Evolutionary conservation across 2,329 filamentous ascomycete genomes (phyloP).

Genomic region (Penicillium hordei): DNA sequence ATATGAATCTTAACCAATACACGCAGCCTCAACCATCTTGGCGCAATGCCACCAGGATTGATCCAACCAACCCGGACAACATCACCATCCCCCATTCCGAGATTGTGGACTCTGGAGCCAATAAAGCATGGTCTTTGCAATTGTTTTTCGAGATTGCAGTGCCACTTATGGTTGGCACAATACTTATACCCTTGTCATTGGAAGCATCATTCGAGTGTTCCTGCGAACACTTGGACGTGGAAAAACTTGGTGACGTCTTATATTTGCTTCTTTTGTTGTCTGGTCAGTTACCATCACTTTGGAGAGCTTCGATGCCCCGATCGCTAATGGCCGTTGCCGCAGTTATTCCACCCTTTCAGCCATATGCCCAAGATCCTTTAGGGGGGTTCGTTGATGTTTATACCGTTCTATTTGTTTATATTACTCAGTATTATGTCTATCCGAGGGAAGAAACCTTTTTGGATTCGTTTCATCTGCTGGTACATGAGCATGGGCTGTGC

Average conservation of each 20-base stretch:
- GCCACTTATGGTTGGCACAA: not conserved
- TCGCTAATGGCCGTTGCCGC: not conserved
- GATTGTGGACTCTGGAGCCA: not conserved
- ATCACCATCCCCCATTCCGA: not conserved
- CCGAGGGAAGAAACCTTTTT: too few species aligned
- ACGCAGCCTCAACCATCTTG: not conserved
- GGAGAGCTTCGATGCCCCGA: not conserved
- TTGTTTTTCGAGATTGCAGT: not conserved
- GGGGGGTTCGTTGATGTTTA: too few species aligned
- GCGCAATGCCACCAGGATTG: not conserved
- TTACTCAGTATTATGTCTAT: too few species aligned
- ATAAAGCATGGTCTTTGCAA: not conserved
- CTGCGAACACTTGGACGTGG: not conserved
- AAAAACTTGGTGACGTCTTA: not conserved
- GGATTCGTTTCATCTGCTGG: not conserved
- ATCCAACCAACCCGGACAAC: not conserved
- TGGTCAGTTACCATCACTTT: not conserved
- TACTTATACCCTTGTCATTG: not conserved
- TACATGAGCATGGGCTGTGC: not conserved
- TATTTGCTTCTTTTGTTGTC: not conserved
- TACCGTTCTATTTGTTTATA: too few species aligned
- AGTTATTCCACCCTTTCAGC: not conserved
- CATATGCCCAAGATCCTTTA: too few species aligned
- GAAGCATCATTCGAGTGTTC: not conserved
- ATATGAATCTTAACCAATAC: not conserved